A percentile compares a stretch with the other conserved stretches of the same genome.
Evolutionary conservation across 129 eudicot species (phyloP).

Genomic region (Apium graveolens): DNA sequence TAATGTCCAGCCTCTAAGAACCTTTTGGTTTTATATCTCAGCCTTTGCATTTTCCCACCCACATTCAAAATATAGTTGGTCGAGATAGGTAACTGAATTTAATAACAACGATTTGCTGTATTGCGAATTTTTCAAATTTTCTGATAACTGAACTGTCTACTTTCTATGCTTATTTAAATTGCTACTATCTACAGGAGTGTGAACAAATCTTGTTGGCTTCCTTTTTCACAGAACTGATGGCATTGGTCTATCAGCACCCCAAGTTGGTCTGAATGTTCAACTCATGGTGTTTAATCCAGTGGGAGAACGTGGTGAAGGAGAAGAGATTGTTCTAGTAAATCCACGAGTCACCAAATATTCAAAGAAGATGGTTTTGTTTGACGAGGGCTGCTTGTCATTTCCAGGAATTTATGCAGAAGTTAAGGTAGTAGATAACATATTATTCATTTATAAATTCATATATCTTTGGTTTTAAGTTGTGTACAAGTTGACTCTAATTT

Average conservation of each 20-base stretch:
- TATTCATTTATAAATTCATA: background rate
- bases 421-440: conserved; percentile 29
- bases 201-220: conserved; percentile 44
- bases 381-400: conserved; percentile 93
- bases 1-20: background rate
- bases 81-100: background rate
- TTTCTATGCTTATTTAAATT: conserved; percentile 20
- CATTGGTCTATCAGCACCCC: conserved; percentile 96
- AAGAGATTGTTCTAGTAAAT: conserved; percentile 80
- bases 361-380: conserved; percentile 36
- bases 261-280: conserved; percentile 80
- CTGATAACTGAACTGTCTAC: conserved; percentile 1
- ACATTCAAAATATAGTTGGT: background rate
- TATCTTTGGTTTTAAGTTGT: background rate
- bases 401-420: conserved; percentile 81
- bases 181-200: conserved; percentile 33
- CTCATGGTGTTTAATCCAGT: conserved; percentile 92
- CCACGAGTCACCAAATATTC: conserved; percentile 65
- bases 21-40: background rate
- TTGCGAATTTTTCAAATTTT: background rate
- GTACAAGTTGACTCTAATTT: background rate
- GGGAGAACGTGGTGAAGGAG: conserved; percentile 93
- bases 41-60: background rate
- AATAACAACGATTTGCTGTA: background rate
- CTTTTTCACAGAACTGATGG: conserved; percentile 87